phyloP scores from a whole-genome alignment of 2,329 filamentous ascomycete genomes.

The Xylaria arbuscula region DNA sequence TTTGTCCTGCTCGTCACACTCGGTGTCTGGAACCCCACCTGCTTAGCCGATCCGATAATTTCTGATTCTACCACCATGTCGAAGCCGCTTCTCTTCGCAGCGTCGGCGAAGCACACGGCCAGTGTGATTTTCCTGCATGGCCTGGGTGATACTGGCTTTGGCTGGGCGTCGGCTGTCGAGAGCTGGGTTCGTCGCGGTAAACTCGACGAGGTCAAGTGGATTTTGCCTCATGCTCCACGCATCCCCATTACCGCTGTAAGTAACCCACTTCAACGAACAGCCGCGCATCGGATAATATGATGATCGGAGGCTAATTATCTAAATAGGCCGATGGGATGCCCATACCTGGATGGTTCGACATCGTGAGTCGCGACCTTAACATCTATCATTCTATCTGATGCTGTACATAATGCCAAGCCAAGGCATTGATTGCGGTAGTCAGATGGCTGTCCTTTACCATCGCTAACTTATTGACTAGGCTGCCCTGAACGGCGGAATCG shows the following conservation, averaged over 20 bases:
- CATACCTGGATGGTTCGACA: conserved; percentile 92
- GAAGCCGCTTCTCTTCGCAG: conserved; percentile 48
- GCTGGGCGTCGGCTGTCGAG: conserved; percentile 85
- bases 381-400: not conserved
- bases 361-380: conserved; percentile 60
- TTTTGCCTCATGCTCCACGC: conserved; percentile 88
- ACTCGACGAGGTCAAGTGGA: conserved; percentile 91
- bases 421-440: not conserved
- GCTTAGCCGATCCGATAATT: conserved; percentile 24
- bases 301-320: conserved; percentile 14
- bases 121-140: conserved; percentile 96
- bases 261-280: conserved; percentile 33
- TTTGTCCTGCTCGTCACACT: conserved; percentile 18
- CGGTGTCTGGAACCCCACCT: conserved; percentile 17
- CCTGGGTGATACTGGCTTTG: conserved; percentile 83
- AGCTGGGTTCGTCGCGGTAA: conserved; percentile 84
- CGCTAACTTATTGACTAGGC: conserved; percentile 36
- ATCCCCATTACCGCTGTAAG: conserved; percentile 87
- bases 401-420: conserved; percentile 14
- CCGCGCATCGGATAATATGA: not conserved
- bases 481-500: conserved; percentile 45
- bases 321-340: conserved; percentile 75
- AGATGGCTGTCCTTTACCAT: not conserved
- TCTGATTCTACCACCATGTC: conserved; percentile 42
- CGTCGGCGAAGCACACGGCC: conserved; percentile 75